Conservation (phyloP, 2,329 filamentous ascomycete genomes). For the Emergomyces pasteurianus region DNA sequence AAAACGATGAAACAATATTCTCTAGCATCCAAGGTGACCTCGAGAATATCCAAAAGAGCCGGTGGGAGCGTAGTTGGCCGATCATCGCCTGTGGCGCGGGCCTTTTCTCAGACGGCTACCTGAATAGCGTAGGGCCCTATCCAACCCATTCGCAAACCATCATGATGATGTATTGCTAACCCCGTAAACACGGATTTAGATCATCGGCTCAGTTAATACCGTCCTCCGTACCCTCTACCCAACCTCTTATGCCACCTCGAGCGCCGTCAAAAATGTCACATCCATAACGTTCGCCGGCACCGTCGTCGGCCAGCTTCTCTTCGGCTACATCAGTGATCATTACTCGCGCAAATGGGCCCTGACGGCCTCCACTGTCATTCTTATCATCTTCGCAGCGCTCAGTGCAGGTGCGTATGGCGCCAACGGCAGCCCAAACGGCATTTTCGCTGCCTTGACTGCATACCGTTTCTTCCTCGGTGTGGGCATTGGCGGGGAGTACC, state of each 20-base stretch:
- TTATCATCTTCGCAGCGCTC: conserved; percentile 75
- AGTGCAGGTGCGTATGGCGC: conserved; percentile 65
- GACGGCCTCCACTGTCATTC: conserved; percentile 66
- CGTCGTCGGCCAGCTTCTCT: conserved; percentile 20
- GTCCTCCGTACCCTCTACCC: conserved; percentile 59
- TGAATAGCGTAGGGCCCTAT: conserved; percentile 57
- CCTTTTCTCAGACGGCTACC: conserved; percentile 82
- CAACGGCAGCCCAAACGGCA: conserved; percentile 53
- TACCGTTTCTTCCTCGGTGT: conserved; percentile 75
- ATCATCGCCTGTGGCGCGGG: conserved; percentile 82
- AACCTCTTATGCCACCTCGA: conserved; percentile 53
- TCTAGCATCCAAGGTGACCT: conserved; percentile 1
- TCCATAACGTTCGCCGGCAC: conserved; percentile 54
- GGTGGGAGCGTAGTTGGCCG: conserved; percentile 51
- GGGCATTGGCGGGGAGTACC: conserved; percentile 56
- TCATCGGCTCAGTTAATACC: conserved; percentile 80
- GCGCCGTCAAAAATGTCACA: conserved; percentile 60
- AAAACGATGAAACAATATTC: not conserved
- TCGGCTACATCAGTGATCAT: conserved; percentile 49
- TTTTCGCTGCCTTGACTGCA: conserved; percentile 67
- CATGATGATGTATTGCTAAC: not conserved
- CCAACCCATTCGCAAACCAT: not conserved
- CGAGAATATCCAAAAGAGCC: conserved; percentile 19
- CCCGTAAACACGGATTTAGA: conserved; percentile 30
- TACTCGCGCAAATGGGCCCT: conserved; percentile 77